Percentiles rank a stretch among this genome's conserved stretches.
Evolutionary conservation across 176 grass and related monocot genomes (phyloP).

Genomic region (Carex parvula): DNA sequence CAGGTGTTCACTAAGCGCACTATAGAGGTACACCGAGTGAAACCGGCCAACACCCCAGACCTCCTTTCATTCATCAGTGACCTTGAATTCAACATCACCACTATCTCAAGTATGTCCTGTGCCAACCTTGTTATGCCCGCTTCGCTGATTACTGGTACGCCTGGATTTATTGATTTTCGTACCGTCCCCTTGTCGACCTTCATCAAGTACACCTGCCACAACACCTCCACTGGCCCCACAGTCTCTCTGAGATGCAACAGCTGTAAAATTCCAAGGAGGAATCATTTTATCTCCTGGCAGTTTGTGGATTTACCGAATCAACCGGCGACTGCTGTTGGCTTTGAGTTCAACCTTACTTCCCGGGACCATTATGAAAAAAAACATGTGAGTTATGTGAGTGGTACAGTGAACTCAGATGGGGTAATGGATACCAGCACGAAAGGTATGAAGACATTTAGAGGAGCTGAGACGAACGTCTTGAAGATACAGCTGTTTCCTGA

Average conservation of each 20-base stretch:
- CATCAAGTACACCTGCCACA: constrained; percentile 58
- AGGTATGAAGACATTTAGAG: constrained; percentile 66
- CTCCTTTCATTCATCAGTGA: constrained; percentile 75
- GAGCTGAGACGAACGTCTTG: constrained; percentile 71
- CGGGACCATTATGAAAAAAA: constrained; percentile 51
- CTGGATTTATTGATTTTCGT: constrained; percentile 79
- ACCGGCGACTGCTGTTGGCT: constrained; percentile 65
- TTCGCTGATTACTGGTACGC: constrained; percentile 57
- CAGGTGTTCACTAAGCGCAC: constrained; percentile 63
- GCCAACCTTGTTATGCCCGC: constrained; percentile 41
- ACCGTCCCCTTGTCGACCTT: constrained; percentile 53
- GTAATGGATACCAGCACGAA: constrained; percentile 40
- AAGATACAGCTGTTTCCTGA: constrained; percentile 93
- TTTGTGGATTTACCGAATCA: constrained; percentile 62
- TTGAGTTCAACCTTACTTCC: constrained; percentile 76
- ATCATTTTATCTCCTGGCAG: constrained; percentile 88
- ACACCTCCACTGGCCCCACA: constrained; percentile 67
- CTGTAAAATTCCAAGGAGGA: constrained; percentile 71
- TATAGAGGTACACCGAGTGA: constrained; percentile 69
- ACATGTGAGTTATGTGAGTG: constrained; percentile 70
- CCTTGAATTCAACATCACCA: constrained; percentile 85
- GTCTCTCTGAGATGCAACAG: constrained; percentile 69
- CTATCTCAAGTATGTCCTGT: constrained; percentile 83
- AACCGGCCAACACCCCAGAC: constrained; percentile 86
- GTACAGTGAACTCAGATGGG: constrained; percentile 57